These are phyloP conservation scores for Albizia julibrissin DNA, from an alignment of 306 rosid species.

Conservation along the genomic window DNA sequence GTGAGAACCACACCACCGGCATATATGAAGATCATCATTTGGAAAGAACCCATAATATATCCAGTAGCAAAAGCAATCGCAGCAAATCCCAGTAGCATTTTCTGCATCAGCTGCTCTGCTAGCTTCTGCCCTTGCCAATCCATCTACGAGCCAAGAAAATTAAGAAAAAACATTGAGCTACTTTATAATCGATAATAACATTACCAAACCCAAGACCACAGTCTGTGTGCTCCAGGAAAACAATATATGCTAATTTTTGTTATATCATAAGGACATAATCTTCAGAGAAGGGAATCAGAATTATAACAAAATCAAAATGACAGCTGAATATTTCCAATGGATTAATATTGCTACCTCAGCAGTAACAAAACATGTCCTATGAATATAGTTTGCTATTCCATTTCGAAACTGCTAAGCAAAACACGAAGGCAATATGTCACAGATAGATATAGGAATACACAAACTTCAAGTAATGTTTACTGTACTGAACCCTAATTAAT, in stretches of 20 bases:
- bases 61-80: constrained; percentile 52
- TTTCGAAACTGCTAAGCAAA: constrained; percentile 13
- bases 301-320: neutral
- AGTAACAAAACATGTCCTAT: neutral
- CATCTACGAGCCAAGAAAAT: constrained; percentile 52
- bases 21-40: constrained; percentile 65
- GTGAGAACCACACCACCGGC: constrained; percentile 80
- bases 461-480: neutral
- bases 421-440: constrained; percentile 7
- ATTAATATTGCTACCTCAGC: constrained; percentile 1
- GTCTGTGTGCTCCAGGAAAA: neutral
- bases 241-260: neutral
- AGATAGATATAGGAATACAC: neutral
- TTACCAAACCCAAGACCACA: neutral
- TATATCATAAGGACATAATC: neutral
- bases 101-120: constrained; percentile 96
- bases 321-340: neutral
- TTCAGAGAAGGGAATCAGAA: neutral
- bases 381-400: neutral
- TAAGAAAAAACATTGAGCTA: neutral
- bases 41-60: constrained; percentile 50
- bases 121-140: constrained; percentile 97
- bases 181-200: neutral
- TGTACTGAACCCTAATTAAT: neutral
- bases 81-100: constrained; percentile 69